These are phyloP conservation scores for Umbelopsis sp. DNA, from an alignment of 192 early-diverging fungal species.

Conservation along the genomic window DNA sequence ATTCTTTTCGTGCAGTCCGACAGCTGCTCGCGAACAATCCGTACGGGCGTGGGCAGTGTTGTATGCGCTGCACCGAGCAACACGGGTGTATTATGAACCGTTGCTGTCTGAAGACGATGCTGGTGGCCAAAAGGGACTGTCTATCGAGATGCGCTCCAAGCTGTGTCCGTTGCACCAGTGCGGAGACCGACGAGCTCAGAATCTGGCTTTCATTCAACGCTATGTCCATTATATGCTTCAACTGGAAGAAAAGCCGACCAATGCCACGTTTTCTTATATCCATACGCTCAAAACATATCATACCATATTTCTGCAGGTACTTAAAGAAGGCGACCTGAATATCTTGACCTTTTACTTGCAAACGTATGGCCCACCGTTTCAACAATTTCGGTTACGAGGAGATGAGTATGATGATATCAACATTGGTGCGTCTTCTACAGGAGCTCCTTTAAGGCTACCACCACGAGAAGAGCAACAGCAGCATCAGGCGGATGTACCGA, in stretches of 20 bases:
- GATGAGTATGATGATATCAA: conserved; percentile 28
- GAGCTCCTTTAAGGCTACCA: not conserved
- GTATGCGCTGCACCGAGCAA: conserved; percentile 21
- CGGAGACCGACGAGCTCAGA: conserved; percentile 5
- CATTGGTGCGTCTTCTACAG: not conserved
- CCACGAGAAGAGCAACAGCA: not conserved
- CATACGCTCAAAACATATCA: conserved; percentile 27
- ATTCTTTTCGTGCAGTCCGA: conserved; percentile 11
- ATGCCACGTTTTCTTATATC: conserved; percentile 9
- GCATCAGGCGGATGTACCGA: too few relatives aligned
- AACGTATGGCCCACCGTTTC: conserved; percentile 23
- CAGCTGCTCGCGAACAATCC: not conserved
- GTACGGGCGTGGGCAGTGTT: conserved; percentile 23
- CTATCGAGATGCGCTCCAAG: not conserved
- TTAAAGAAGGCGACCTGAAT: conserved; percentile 23
- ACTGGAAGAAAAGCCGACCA: not conserved
- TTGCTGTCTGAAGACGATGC: conserved; percentile 1
- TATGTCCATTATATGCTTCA: conserved; percentile 24
- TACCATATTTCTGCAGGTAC: conserved; percentile 26
- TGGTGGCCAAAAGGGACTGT: not conserved
- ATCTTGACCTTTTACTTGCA: conserved; percentile 20
- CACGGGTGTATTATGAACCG: conserved; percentile 18
- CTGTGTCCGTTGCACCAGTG: conserved; percentile 13
- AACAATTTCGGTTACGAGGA: conserved; percentile 21
- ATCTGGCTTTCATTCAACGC: conserved; percentile 19